Evolutionary conservation across 2,329 filamentous ascomycete genomes (phyloP), one percentile per base, ranked within the genome.

Genomic region (Metarhizium brunneum): DNA sequence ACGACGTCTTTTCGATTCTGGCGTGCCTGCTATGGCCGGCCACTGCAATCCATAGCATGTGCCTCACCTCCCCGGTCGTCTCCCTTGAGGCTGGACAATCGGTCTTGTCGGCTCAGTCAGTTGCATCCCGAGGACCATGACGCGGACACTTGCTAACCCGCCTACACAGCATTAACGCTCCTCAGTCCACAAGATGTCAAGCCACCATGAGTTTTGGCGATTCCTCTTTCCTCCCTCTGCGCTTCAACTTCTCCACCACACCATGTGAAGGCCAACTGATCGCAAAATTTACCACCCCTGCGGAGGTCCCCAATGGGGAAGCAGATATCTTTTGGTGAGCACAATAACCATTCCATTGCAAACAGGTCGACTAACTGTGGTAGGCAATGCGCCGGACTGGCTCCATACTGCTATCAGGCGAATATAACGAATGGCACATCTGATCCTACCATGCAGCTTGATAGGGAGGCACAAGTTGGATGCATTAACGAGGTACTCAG

Each of bases 161-260:
- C 18, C 42, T 32, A 35, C 32, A 38, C 25, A 57, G 56, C 11
- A 51, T 57, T 43, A 36, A 52, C 38, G 48, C 48, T 3, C 53
- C 52, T 8, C 25, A 35, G 20, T 14, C 32, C 40, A 57, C 42
- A 38, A 54, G 53, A 50, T 57, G 53, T 36, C 43, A 57, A 40
- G 56, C 45, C 43, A 54, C 56, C 29, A 36, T 57, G 16, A 43
- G 55, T 36, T 57, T 57, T 32, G 48, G 36, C 25, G 30, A 57
- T 25, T 38, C 35, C 20, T 54, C 53, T 14, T 57, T 53, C 45
- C 49, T 57, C 10, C 56, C 50, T n/a, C 16, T 57, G 18, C 51
- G 45, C 36, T 57, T 54, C 30, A 55, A 51, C 11, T 57, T 57
- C 48, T 48, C 42, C 11, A 52, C 56, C n/a, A 38, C 55, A 18